These are phyloP conservation scores for Triadica sebifera DNA, from an alignment of 345 rosid genomes.

Conservation along the genomic window DNA sequence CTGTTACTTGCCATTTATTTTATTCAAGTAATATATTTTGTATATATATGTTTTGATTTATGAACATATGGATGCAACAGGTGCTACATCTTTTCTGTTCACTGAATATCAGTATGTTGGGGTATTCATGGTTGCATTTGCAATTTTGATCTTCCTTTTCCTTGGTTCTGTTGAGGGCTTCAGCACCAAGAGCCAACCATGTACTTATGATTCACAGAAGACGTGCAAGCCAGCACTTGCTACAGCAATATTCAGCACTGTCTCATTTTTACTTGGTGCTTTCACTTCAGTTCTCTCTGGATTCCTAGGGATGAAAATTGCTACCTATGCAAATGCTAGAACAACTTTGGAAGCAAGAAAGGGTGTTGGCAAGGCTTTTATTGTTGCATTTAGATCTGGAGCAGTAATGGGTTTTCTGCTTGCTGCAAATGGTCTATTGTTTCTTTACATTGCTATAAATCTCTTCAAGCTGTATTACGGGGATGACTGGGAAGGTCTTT, in stretches of 20 bases:
- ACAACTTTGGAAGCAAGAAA: slow-evolving; percentile 50
- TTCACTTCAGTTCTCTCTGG: slow-evolving; percentile 42
- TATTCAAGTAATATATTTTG: not conserved
- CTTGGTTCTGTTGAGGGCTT: slow-evolving; percentile 49
- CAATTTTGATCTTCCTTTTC: slow-evolving; percentile 40
- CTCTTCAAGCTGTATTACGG: slow-evolving; percentile 67
- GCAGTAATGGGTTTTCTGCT: slow-evolving; percentile 81
- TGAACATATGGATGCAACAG: slow-evolving; percentile 18
- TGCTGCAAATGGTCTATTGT: slow-evolving; percentile 68
- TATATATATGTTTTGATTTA: not conserved
- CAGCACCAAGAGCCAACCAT: slow-evolving; percentile 38
- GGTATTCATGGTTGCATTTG: slow-evolving; percentile 48
- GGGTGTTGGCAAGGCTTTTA: slow-evolving; percentile 53
- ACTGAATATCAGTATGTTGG: slow-evolving; percentile 48
- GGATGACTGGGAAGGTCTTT: slow-evolving; percentile 75
- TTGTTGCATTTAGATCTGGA: slow-evolving; percentile 59
- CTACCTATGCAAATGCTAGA: slow-evolving; percentile 52
- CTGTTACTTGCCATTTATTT: not conserved
- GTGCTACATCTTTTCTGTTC: slow-evolving; percentile 46
- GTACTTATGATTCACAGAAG: slow-evolving; percentile 31
- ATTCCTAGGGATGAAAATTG: slow-evolving; percentile 52
- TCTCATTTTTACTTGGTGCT: slow-evolving; percentile 46
- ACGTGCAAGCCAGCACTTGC: slow-evolving; percentile 49
- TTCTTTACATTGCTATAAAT: slow-evolving; percentile 59
- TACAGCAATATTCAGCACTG: slow-evolving; percentile 40